Evolutionary conservation across 2,329 filamentous ascomycete species (phyloP).

Genomic region (Escovopsis sp.): DNA sequence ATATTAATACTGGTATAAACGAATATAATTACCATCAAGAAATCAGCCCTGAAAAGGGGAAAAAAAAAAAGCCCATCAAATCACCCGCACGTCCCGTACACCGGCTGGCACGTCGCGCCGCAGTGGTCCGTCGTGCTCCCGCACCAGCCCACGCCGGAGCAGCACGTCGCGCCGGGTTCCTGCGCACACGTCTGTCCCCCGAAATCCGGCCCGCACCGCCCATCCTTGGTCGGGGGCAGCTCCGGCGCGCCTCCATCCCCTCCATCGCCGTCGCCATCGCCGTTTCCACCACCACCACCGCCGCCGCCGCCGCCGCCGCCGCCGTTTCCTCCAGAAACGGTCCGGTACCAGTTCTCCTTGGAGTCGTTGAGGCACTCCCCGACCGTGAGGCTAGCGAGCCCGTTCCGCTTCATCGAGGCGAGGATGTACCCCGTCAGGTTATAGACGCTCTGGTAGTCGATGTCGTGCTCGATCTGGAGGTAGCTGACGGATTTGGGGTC

Average conservation of each 20-base stretch:
- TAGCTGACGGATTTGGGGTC: slow-evolving; percentile 17
- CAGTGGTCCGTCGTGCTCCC: slow-evolving; percentile 26
- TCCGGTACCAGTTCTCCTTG: slow-evolving; percentile 36
- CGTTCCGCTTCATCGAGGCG: slow-evolving; percentile 22
- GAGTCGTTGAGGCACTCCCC: slow-evolving; percentile 39
- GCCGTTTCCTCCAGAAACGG: slow-evolving; percentile 7
- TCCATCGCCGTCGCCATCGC: background rate
- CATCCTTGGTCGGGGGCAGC: slow-evolving; percentile 7
- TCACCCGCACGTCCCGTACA: slow-evolving; percentile 14
- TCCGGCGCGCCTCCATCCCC: background rate
- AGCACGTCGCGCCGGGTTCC: slow-evolving; percentile 14
- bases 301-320: background rate
- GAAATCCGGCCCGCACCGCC: slow-evolving; percentile 15
- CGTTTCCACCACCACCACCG: background rate
- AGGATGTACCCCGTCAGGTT: slow-evolving; percentile 30
- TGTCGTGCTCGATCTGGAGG: slow-evolving; percentile 40
- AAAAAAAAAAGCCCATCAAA: background rate
- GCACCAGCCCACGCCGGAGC: slow-evolving; percentile 20
- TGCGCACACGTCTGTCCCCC: slow-evolving; percentile 12
- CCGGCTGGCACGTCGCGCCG: slow-evolving; percentile 22
- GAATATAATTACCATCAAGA: background rate
- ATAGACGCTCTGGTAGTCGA: slow-evolving; percentile 29
- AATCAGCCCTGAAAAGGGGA: background rate
- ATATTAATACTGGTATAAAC: background rate
- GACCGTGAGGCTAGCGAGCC: slow-evolving; percentile 31